Base-by-base conservation (phyloP, 2,329 filamentous ascomycete genomes). In the Penicillium sp. region DNA sequence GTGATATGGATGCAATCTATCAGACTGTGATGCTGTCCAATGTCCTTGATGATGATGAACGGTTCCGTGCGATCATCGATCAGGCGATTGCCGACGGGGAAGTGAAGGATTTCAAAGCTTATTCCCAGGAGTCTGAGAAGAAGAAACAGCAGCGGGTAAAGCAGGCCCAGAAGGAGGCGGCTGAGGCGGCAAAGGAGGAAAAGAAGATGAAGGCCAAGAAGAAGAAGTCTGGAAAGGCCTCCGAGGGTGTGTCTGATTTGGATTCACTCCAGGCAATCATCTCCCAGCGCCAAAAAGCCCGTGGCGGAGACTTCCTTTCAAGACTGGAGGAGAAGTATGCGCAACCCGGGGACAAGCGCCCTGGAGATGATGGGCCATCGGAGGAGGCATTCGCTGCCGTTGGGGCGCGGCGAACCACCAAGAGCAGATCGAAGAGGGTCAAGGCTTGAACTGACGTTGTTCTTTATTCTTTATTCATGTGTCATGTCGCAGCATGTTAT, bases 11-110 rank as follows among this genome's bases (percentile, higher is more conserved):
- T 64, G 75, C 74, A 16, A 76, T 99, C 1, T 97, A 95, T 73
- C 84, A 92, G 68, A 77, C 79, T 0, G 88, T 99, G 39, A 96
- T 99, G 86, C 81, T 97, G 42, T 95, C 90, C 63, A 83, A 93
- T 67, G 86, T 92, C 9, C 69, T 91, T 2, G 85, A 88, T 50
- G 94, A 99, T 62, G 94, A 99, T 63, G 87, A 88, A 50, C 82
- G 94, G 8, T 97, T 96, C 75, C 83, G 90, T 13, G 74, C 68
- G 14, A 90, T 96, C 42, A 91, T 99, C 50, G 85, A 96, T 67
- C 80, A 85, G 34, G 94, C 92, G 3, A 94, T 99, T 66, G 78
- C 81, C 34, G 80, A 77, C 4, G 84, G 84, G 1, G 84, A 89
- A 36, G 87, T 95, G 0, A 74, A 86, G 41, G 77, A 78, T 0